Conservation (phyloP, 495 filamentous ascomycete genomes). For the Ramalina peruviana region DNA sequence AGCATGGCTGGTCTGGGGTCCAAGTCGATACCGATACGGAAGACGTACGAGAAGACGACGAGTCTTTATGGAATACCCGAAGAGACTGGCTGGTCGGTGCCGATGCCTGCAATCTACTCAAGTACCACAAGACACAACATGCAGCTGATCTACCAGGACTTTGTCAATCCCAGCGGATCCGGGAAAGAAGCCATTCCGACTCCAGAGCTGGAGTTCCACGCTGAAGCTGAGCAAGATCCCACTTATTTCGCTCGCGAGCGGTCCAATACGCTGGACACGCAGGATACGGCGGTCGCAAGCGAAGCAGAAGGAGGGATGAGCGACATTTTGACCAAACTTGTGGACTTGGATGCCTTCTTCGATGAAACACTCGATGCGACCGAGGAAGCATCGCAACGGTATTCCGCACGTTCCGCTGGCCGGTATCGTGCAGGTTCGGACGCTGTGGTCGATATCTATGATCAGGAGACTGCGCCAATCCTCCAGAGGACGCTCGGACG, state of each 20-base stretch:
- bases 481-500: conserved; percentile 65
- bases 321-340: conserved; percentile 78
- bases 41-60: conserved; percentile 87
- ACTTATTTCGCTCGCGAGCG: conserved; percentile 62
- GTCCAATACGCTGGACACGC: conserved; percentile 82
- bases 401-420: conserved; percentile 50
- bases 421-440: conserved; percentile 48
- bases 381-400: conserved; percentile 36
- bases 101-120: conserved; percentile 80
- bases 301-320: conserved; percentile 50
- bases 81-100: conserved; percentile 90
- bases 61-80: conserved; percentile 95
- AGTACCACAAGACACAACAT: conserved; percentile 76
- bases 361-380: conserved; percentile 42
- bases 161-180: conserved; percentile 46
- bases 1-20: conserved; percentile 80
- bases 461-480: conserved; percentile 86
- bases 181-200: conserved; percentile 49
- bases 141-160: conserved; percentile 93
- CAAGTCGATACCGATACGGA: conserved; percentile 53
- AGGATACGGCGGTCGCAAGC: conserved; percentile 57
- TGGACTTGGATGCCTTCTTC: conserved; percentile 92
- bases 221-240: conserved; percentile 71
- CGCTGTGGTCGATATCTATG: conserved; percentile 74
- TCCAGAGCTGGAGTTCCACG: conserved; percentile 81